Conservation (phyloP, 2,329 filamentous ascomycete species). For the Cucurbitaria berberidis region DNA sequence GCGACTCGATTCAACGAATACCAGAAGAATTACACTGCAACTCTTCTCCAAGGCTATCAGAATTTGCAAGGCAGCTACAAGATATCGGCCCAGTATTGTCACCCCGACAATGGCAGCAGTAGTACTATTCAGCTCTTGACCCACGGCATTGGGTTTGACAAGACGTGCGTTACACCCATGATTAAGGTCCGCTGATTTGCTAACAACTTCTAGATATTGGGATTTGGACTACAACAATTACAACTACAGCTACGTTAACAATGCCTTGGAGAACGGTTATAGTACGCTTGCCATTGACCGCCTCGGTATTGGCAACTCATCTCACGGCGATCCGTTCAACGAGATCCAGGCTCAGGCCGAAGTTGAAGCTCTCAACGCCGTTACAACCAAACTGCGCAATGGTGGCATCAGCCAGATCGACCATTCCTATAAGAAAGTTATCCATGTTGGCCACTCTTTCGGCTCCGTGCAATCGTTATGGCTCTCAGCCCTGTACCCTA, state of each 20-base stretch:
- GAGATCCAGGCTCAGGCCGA: conserved; percentile 66
- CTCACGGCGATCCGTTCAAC: conserved; percentile 64
- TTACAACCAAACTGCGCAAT: conserved; percentile 59
- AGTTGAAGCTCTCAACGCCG: conserved; percentile 61
- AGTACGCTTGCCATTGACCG: conserved; percentile 68
- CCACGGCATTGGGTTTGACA: conserved; percentile 63
- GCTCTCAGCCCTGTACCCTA: conserved; percentile 60
- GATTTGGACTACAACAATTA: conserved; percentile 62
- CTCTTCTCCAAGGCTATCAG: conserved; percentile 56
- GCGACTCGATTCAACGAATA: conserved; percentile 35
- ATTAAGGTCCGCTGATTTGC: neutral
- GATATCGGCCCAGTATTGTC: conserved; percentile 67
- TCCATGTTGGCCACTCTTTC: conserved; percentile 70
- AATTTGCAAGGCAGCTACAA: conserved; percentile 62
- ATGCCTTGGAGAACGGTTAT: conserved; percentile 62
- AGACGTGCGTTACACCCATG: conserved; percentile 42
- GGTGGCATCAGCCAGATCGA: conserved; percentile 55
- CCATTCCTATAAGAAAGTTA: conserved; percentile 51
- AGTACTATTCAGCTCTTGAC: conserved; percentile 57
- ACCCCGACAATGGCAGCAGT: conserved; percentile 52
- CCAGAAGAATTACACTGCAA: conserved; percentile 54
- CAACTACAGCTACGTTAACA: conserved; percentile 68
- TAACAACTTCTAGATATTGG: conserved; percentile 60
- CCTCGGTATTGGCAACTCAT: conserved; percentile 65
- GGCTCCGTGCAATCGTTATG: conserved; percentile 65